Evolutionary conservation across 2,329 filamentous ascomycete species (phyloP).

Genomic region (Talaromyces sp.): DNA sequence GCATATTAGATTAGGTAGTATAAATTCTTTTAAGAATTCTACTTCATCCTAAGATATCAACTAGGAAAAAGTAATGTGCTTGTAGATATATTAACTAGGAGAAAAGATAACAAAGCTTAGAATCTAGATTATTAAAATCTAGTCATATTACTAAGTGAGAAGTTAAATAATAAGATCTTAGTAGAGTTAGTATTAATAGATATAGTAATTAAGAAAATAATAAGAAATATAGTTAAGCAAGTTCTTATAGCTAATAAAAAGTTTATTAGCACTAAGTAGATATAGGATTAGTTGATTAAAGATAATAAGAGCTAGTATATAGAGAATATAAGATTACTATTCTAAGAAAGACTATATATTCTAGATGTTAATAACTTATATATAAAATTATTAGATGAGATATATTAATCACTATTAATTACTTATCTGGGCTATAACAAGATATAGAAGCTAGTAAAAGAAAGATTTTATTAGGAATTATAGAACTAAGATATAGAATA

Average conservation of each 20-base stretch:
- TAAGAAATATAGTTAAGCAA: background rate
- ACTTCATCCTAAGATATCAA: background rate
- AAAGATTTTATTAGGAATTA: background rate
- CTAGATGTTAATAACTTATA: background rate
- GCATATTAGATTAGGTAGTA: background rate
- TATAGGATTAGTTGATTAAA: too few species aligned
- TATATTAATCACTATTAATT: background rate
- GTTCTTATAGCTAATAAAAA: background rate
- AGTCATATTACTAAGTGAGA: background rate
- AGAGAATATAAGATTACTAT: background rate
- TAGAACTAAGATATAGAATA: background rate
- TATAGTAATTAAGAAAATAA: background rate
- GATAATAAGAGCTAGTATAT: background rate
- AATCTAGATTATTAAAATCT: background rate
- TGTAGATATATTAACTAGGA: background rate
- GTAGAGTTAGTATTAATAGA: background rate
- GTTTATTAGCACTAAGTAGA: too few species aligned
- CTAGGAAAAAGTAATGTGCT: background rate
- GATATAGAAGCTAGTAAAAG: background rate
- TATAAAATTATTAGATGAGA: background rate
- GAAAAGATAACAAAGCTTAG: background rate
- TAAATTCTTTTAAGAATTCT: background rate
- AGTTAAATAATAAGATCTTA: background rate
- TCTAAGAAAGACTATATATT: background rate
- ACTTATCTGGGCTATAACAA: background rate